These are phyloP conservation scores for Annulohypoxylon stygium DNA, from an alignment of 495 filamentous ascomycete species.

Conservation along the genomic window DNA sequence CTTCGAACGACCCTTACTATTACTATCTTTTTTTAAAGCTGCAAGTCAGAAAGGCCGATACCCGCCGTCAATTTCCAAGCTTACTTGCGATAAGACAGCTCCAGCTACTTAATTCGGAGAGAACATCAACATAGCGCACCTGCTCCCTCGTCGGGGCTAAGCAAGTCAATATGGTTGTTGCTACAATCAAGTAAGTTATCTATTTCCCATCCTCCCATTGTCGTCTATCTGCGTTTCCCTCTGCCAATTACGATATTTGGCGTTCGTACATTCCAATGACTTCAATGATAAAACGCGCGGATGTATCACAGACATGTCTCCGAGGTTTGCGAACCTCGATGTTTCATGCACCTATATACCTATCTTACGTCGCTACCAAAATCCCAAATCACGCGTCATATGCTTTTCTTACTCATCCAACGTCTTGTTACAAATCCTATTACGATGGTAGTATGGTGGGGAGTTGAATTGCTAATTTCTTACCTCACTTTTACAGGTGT, in stretches of 20 bases:
- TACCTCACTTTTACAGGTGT: constrained; percentile 70
- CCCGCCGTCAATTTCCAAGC: constrained; percentile 41
- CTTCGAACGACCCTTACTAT: constrained; percentile 1
- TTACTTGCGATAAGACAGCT: constrained; percentile 48
- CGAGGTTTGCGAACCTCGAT: constrained; percentile 29
- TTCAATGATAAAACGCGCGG: constrained; percentile 21
- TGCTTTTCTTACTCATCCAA: constrained; percentile 2
- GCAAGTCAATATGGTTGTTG: constrained; percentile 77
- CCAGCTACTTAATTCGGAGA: constrained; percentile 19
- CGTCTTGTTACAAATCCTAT: constrained; percentile 3
- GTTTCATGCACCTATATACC: constrained; percentile 34
- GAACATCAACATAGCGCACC: constrained; percentile 39
- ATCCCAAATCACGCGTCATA: constrained; percentile 33
- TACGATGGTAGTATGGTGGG: neutral
- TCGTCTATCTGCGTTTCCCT: constrained; percentile 7
- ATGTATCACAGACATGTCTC: constrained; percentile 35
- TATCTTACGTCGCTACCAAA: constrained; percentile 7
- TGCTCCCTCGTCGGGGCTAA: constrained; percentile 49
- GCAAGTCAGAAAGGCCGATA: constrained; percentile 47
- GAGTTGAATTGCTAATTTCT: constrained; percentile 28
- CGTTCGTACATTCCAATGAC: neutral
- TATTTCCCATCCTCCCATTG: constrained; percentile 18
- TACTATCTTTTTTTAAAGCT: constrained; percentile 22
- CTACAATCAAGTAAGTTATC: constrained; percentile 83
- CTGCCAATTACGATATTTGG: neutral